Base-by-base conservation (phyloP, 257 asterid species). In the Jaltomata sinuosa region DNA sequence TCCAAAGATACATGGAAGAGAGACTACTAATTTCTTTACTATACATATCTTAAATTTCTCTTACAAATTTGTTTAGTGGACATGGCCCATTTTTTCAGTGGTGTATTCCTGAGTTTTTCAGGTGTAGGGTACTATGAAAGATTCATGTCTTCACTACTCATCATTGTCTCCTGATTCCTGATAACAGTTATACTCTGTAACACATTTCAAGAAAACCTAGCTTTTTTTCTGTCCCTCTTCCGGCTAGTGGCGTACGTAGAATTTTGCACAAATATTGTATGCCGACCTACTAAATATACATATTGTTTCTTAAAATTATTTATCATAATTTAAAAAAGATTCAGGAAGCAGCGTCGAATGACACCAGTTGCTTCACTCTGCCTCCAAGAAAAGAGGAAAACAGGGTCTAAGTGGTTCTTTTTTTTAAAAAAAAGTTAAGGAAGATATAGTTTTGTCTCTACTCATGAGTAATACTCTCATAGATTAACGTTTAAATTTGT, bases 401-500 rank as follows among this genome's bases (percentile, higher is more conserved):
- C 31, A 38, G 52, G 47, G 29, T 68, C n/a, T 32, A 18, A 68
- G 4, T 2, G 49, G 27, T 19, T 79, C 15, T 52, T 3, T 52
- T 1, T 34, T n/a, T 72, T 72, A n/a, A 0, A 4, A 22, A 10
- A 8, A 57, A 55, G 3, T 54, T 36, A 22, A 45, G 84, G 81
- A 87, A 77, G 86, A 86, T 87, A 21, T 78, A 19, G 82, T 86
- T 81, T 91, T 89, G 92, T 88, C 92, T 84, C 86, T 83, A 84
- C 81, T 83, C n/a, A n/a, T n/a, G 65, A 57, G 84, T 45, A 65
- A 18, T 62, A 55, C 32, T 40, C 45, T 67, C 79, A 76, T 85
- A 40, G 74, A 81, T 71, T 77, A 85, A 83, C 79, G 53, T 68
- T 82, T 40, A 74, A 78, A 78, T 38, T 55, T 85, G 36, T 80